phyloP scores from a whole-genome alignment of 225 moss, liverwort and hornwort genomes.

The Antitrichia curtipendula region DNA sequence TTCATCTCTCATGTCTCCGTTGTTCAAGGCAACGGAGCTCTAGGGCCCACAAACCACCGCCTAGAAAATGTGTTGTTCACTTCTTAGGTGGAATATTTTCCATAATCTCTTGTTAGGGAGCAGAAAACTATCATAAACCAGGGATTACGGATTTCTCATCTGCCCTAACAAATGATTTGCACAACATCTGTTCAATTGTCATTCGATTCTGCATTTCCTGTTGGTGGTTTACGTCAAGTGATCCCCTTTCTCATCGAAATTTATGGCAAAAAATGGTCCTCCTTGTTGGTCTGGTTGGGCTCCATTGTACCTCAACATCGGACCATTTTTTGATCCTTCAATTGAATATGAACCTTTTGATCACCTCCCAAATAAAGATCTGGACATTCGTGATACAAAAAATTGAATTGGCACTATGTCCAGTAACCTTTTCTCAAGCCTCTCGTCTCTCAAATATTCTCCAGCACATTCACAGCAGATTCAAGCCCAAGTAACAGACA shows the following conservation, averaged over 20 bases:
- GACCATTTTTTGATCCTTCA: not conserved
- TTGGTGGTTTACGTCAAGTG: rapidly evolving
- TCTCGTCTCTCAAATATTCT: not conserved
- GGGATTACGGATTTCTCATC: not conserved
- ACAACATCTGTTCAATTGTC: not conserved
- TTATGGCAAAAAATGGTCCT: not conserved
- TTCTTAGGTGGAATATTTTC: rapidly evolving
- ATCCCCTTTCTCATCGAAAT: not conserved
- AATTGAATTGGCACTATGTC: not conserved
- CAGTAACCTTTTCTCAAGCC: not conserved
- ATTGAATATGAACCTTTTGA: not conserved
- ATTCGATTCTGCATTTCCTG: not conserved
- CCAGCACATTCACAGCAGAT: not conserved
- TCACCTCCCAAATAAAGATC: not conserved
- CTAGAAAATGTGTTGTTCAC: rapidly evolving
- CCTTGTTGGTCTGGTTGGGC: rapidly evolving
- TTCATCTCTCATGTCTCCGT: rapidly evolving
- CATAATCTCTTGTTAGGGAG: rapidly evolving
- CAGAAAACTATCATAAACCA: rapidly evolving
- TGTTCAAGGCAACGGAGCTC: rapidly evolving
- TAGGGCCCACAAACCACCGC: rapidly evolving
- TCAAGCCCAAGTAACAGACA: not conserved
- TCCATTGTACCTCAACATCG: rapidly evolving
- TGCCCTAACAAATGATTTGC: rapidly evolving
- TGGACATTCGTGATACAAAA: not conserved